Evolutionary conservation across 2,329 filamentous ascomycete genomes (phyloP), one percentile per base, ranked within the genome.

Genomic region (Verticillium nubilum): DNA sequence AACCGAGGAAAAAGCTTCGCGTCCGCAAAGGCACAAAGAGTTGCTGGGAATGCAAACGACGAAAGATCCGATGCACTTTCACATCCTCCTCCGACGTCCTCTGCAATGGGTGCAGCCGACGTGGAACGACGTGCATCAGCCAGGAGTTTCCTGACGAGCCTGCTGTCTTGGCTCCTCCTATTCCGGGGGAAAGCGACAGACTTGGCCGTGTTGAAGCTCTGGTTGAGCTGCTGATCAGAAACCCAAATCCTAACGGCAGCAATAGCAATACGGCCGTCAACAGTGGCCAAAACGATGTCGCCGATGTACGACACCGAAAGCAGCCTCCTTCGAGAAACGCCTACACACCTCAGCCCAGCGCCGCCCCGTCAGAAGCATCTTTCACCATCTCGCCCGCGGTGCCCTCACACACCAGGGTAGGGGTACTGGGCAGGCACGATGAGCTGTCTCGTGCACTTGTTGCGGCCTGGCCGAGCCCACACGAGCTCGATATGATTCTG

Each of bases 21-120:
- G 26, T 82, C 25, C 78, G 81, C 25, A 85, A 83, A 58, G 83
- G 83, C n/a, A 85, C 83, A 0, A 74, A 70, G 28, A 84, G 80
- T 59, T 85, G 83, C 67, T 85, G 82, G 81, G 81, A 84, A 63
- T 86, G 83, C 74, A 82, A 82, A 68, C 75, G 79, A 56, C 76
- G 81, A 26, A 86, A 86, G 69, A 74, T 79, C 5, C 72, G 75
- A 2, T 86, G 83, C 65, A 76, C 73, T 17, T 79, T 81, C 60
- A 67, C 70, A 12, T 66, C 72, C 3, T 66, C 73, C 4, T 64
- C 70, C 3, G 73, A 77, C 5, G 59, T 69, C 3, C 63, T 76
- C 2, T 85, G 82, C 60, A 68, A 75, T 29, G 75, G 73, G 2
- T 86, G 82, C 62, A 68, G 71, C 23, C 67, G 76, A 6, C 76